Evolutionary conservation across 805 yeast genomes (phyloP), one percentile per base, ranked within the genome.

Genomic region (Nakazawaea ambrosiae): DNA sequence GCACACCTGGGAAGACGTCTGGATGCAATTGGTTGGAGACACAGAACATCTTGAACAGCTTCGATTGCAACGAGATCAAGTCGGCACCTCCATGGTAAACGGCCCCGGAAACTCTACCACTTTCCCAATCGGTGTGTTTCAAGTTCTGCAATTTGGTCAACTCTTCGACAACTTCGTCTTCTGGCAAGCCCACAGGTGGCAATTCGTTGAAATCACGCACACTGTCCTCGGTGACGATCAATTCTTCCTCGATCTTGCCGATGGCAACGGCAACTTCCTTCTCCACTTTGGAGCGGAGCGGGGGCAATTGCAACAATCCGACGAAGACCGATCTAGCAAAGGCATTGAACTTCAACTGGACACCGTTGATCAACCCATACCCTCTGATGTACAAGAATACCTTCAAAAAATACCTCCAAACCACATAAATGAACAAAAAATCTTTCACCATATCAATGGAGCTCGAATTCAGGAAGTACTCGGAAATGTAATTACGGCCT

Each of bases 11-110:
- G 54, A 90, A 90, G 3, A 88, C 92, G 59, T 90, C 97, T 0
- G 98, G 98, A 56, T 90, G 98, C 36, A 90, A 66, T 60, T 92
- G 98, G 60, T 92, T 90, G 2, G 97, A 87, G 18, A 89, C 88
- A 5, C 92, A 75, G 57, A 75, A 89, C 51, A 72, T 71, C 37
- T 76, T 72, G 56, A 76, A 89, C 1, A 96, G 92, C 39, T 70
- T 59, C 7, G 92, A 63, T 59, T 92, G 97, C 26, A 92, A 63
- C 27, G 70, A 63, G 27, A 83, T 66, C 37, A 90, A 60, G 23
- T 83, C 85, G n/a, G 69, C 64, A 11, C 97, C 97, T 22, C 97
- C 97, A 50, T 92, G 97, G 51, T 90, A 90, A 9, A 90, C 97
- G 0, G 97, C 97, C 5, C 98, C 98, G 14, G 95, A 83, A 3